phyloP scores from a whole-genome alignment of 163 green algal genomes.

The Volvox carteri region DNA sequence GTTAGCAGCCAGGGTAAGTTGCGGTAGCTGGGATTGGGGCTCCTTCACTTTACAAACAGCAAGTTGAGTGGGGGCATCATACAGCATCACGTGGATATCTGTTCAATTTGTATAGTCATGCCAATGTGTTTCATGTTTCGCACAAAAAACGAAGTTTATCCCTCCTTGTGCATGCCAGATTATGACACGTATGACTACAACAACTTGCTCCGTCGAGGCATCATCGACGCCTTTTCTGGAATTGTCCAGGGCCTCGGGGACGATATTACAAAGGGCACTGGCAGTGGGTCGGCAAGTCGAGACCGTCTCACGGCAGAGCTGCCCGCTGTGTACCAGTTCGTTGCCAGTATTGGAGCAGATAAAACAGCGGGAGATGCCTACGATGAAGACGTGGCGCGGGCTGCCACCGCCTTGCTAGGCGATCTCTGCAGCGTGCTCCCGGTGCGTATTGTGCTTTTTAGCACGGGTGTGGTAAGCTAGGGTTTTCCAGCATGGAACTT shows the following conservation, averaged over 20 bases:
- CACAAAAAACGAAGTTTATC: too few species aligned
- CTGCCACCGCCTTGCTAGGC: conserved; percentile 84
- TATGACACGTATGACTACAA: conserved; percentile 95
- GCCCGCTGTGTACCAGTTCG: conserved; percentile 71
- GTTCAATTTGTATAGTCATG: too few species aligned
- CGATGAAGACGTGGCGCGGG: conserved; percentile 74
- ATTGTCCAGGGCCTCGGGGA: conserved; percentile 71
- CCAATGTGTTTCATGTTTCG: too few species aligned
- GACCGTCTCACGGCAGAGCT: conserved; percentile 33
- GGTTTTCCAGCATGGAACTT: not conserved
- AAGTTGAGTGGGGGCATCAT: too few species aligned
- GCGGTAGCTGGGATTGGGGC: too few species aligned
- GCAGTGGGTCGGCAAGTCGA: not conserved
- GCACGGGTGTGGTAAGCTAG: not conserved
- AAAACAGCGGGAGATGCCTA: conserved; percentile 65
- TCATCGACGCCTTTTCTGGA: conserved; percentile 96
- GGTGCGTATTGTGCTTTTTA: conserved; percentile 47
- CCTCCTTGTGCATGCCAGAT: conserved; percentile 62
- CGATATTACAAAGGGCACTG: conserved; percentile 20
- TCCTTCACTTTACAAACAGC: too few species aligned
- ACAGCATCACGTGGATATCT: too few species aligned
- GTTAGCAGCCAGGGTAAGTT: conserved; percentile 8
- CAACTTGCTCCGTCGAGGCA: conserved; percentile 91
- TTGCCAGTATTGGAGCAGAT: conserved; percentile 73
- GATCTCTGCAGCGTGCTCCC: conserved; percentile 75